Evolutionary conservation across 805 yeast species (phyloP).

Genomic region (Torulaspora quercuum): DNA sequence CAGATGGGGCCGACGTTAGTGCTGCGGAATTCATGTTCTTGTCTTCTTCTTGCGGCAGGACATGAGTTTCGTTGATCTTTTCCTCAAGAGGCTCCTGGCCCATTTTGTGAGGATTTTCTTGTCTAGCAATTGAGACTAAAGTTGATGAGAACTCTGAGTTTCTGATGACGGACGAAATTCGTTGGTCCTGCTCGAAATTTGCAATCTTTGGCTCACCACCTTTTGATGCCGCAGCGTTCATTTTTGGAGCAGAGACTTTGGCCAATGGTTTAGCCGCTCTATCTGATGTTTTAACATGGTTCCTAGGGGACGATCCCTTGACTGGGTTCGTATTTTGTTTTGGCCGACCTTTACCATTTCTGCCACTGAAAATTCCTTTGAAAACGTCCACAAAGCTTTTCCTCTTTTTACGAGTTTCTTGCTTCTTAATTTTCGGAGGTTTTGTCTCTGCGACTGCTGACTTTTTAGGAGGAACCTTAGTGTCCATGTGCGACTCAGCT

Average conservation of each 20-base stretch:
- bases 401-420: conserved; percentile 14
- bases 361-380: conserved; percentile 21
- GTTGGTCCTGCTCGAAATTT: conserved; percentile 8
- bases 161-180: conserved; percentile 21
- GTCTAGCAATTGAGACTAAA: neutral
- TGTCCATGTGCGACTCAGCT: neutral
- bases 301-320: neutral
- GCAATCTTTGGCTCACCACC: neutral
- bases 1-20: too few relatives aligned
- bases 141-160: conserved; percentile 6
- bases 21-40: neutral
- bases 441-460: neutral
- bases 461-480: neutral
- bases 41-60: too few relatives aligned
- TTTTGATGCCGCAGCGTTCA: too few relatives aligned
- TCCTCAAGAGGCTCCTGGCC: neutral
- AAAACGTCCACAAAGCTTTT: conserved; percentile 20
- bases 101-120: neutral
- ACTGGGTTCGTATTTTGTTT: conserved; percentile 2
- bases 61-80: neutral
- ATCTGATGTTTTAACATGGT: neutral
- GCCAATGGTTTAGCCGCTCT: neutral
- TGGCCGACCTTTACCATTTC: conserved; percentile 13
- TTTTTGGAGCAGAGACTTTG: too few relatives aligned
- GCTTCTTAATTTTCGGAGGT: conserved; percentile 3